A percentile compares a stretch with the other conserved stretches of the same genome.
Evolutionary conservation across 208 protist species (phyloP).

Genomic region (Trypanosoma theileri): DNA sequence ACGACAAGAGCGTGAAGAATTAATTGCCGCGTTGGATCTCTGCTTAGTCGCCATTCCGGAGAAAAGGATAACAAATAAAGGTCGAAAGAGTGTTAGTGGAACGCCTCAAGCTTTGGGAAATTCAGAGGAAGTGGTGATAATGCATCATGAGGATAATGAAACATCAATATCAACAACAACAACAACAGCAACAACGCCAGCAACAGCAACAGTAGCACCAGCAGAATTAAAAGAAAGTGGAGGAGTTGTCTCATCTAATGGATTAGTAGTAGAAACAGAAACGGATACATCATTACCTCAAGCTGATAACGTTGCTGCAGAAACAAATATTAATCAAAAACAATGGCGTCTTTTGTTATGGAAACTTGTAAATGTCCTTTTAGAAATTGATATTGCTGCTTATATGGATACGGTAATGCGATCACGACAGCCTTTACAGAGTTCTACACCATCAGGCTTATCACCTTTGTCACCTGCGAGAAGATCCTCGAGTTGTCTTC

Average conservation of each 20-base stretch:
- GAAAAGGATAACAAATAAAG: background rate
- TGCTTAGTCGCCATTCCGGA: slow-evolving; percentile 70
- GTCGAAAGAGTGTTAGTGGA: background rate
- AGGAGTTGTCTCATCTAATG: background rate
- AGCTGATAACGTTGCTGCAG: no score
- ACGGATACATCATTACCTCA: no score
- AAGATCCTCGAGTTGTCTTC: background rate
- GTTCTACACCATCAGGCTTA: background rate
- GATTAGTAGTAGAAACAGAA: no score
- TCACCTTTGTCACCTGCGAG: slow-evolving; percentile 7
- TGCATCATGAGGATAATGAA: background rate
- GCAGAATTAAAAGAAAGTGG: slow-evolving; percentile 8
- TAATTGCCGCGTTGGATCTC: slow-evolving; percentile 79
- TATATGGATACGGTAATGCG: slow-evolving; percentile 28
- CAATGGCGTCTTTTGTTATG: slow-evolving; percentile 30
- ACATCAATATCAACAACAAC: background rate
- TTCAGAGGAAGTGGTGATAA: background rate
- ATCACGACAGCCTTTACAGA: background rate
- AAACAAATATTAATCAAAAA: slow-evolving; percentile 14
- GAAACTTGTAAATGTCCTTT: slow-evolving; percentile 42
- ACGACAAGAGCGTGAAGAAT: slow-evolving; percentile 55
- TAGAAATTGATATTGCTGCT: slow-evolving; percentile 48
- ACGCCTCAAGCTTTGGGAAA: background rate
- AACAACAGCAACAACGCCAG: background rate
- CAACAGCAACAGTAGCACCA: slow-evolving; percentile 1